Base-by-base conservation (phyloP, 805 yeast species). In the Zygoascus tannicola region DNA sequence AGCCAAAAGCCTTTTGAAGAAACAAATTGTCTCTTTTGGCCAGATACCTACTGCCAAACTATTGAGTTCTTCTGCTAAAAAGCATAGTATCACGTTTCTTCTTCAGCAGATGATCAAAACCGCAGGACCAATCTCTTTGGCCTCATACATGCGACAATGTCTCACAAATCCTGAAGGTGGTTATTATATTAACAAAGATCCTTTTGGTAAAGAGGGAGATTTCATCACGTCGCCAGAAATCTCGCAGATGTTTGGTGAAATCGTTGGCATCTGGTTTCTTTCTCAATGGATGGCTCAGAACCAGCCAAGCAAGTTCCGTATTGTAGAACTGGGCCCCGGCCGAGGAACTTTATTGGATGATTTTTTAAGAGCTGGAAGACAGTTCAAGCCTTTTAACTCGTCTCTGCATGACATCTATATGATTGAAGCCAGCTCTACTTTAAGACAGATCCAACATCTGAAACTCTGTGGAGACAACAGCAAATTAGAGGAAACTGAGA, bases 171-270 rank as follows among this genome's bases (percentile, higher is more conserved):
- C 94, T 0, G 67, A 74, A 7, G 73, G 70, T 50, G 95, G 95
- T 0, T 85, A 85, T 59, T 85, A 85, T 57, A 81, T 86, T 19
- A 80, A 84, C 3, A 65, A 79, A 49, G 80, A 85, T 52, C 94
- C 94, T 2, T 65, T 85, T 30, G 85, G 81, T 26, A 45, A 59
- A 2, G 58, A 62, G 4, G 94, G 94, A 4, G 95, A 85, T 60
- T 85, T 85, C 59, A 71, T 80, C 41, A 85, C 95, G 0, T 80
- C 90, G 0, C 95, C 95, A 0, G 95, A 85, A 60, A 83, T 85
- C 41, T 81, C 90, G 4, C 85, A 84, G 33, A 80, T 85, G 65
- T 85, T 85, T 66, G 95, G 95, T 18, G 94, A 85, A 58, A 74
- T 83, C 66, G 70, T 83, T 46, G 94, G 92, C 0, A 64, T 85